Evolutionary conservation across 352 stramenopile genomes (phyloP).

Genomic region (Globisporangium nunn): DNA sequence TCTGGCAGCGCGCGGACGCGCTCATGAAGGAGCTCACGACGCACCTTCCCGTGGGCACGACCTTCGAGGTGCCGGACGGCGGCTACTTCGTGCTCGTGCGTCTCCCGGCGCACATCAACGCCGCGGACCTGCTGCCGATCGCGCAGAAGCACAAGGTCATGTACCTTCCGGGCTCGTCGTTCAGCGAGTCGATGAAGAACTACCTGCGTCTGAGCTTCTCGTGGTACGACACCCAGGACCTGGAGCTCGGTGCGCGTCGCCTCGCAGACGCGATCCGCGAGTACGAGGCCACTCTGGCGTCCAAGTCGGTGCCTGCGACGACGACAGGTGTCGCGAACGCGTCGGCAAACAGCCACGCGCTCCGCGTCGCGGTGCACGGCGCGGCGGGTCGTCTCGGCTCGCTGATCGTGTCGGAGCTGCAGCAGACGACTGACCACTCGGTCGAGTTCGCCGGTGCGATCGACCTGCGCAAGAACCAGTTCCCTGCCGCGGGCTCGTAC

Average conservation of each 20-base stretch:
- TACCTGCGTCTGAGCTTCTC: slow-evolving; percentile 84
- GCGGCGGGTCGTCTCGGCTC: slow-evolving; percentile 57
- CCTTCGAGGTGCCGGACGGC: slow-evolving; percentile 75
- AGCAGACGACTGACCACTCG: slow-evolving; percentile 36
- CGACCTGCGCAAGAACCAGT: slow-evolving; percentile 40
- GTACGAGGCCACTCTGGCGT: slow-evolving; percentile 38
- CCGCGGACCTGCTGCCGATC: slow-evolving; percentile 63
- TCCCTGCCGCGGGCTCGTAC: slow-evolving; percentile 31
- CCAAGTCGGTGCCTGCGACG: slow-evolving; percentile 18
- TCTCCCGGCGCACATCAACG: slow-evolving; percentile 70
- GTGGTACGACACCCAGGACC: slow-evolving; percentile 78
- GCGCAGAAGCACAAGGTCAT: slow-evolving; percentile 85
- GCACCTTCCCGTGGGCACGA: slow-evolving; percentile 41
- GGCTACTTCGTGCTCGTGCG: slow-evolving; percentile 88
- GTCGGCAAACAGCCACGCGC: slow-evolving; percentile 17
- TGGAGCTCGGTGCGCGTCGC: slow-evolving; percentile 67
- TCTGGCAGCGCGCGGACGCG: slow-evolving; percentile 67
- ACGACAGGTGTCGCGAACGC: slow-evolving; percentile 4
- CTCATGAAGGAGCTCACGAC: slow-evolving; percentile 73
- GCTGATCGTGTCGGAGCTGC: slow-evolving; percentile 64
- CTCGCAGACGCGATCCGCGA: slow-evolving; percentile 64
- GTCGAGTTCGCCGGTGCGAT: slow-evolving; percentile 50
- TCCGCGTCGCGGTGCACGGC: slow-evolving; percentile 67
- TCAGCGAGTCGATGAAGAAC: slow-evolving; percentile 85
- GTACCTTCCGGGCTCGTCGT: slow-evolving; percentile 77